Percentiles rank a stretch among this genome's conserved stretches.
These are phyloP conservation scores for Solanum okadae DNA, from an alignment of 257 asterid species.

Conservation along the genomic window DNA sequence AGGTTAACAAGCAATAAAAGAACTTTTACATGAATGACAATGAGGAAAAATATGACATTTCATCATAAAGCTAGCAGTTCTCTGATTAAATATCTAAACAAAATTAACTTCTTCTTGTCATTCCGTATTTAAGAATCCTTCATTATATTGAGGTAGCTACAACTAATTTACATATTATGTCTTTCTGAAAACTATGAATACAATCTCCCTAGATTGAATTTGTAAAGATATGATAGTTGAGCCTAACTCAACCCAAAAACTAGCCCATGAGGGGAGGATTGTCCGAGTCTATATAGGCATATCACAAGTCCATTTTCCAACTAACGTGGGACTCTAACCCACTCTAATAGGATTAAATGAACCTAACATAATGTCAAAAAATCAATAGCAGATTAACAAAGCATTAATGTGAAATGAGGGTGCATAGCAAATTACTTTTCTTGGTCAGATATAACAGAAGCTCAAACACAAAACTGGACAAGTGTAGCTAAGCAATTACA, in stretches of 20 bases:
- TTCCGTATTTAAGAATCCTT: not conserved
- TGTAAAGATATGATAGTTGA: no score
- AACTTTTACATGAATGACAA: not conserved
- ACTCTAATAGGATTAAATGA: not conserved
- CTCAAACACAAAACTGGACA: not conserved
- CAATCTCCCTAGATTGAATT: not conserved
- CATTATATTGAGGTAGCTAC: not conserved
- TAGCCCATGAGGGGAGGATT: not conserved
- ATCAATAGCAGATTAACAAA: not conserved
- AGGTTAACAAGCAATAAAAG: not conserved
- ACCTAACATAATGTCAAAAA: not conserved
- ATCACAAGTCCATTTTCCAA: not conserved
- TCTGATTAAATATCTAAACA: not conserved
- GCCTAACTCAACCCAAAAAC: not conserved
- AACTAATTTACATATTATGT: not conserved
- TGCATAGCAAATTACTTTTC: not conserved
- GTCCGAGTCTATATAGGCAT: not conserved
- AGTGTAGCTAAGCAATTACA: not conserved
- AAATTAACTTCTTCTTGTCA: not conserved
- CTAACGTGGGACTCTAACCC: not conserved
- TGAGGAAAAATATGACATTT: not conserved
- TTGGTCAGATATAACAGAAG: not conserved
- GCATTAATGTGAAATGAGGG: not conserved
- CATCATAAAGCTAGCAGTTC: not conserved
- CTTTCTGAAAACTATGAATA: not conserved